Evolutionary conservation across 148 eudicot species (phyloP).

Genomic region (Dysphania ambrosioides): DNA sequence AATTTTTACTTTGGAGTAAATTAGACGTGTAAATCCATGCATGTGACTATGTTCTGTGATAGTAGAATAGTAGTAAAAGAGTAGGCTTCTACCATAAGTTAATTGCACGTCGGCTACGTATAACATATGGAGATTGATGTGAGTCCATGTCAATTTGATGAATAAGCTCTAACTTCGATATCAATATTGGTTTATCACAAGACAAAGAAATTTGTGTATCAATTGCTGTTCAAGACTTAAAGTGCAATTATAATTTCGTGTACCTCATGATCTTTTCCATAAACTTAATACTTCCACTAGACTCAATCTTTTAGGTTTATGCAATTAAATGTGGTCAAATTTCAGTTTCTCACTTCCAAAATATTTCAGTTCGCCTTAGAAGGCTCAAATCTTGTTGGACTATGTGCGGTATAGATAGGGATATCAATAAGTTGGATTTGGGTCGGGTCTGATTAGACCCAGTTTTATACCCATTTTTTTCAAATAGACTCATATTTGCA

Average conservation of each 20-base stretch:
- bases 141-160: constrained; percentile 19
- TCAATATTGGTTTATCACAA: background rate
- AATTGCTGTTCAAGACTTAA: constrained; percentile 3
- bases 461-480: too few relatives aligned
- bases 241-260: constrained; percentile 14
- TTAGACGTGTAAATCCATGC: constrained; percentile 36
- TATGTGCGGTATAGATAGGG: too few relatives aligned
- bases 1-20: constrained; percentile 33
- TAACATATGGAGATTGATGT: constrained; percentile 22
- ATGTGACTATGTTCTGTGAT: constrained; percentile 28
- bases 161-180: constrained; percentile 23
- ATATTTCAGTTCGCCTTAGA: too few relatives aligned
- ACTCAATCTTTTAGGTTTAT: constrained; percentile 1
- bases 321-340: background rate
- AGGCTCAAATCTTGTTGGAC: too few relatives aligned
- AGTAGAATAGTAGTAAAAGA: constrained; percentile 24
- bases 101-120: constrained; percentile 4
- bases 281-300: background rate
- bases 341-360: background rate
- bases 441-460: too few relatives aligned
- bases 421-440: too few relatives aligned
- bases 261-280: background rate
- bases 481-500: too few relatives aligned
- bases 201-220: background rate
- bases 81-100: constrained; percentile 26